Conservation (phyloP, 2,329 filamentous ascomycete species). For the Fusarium brevicatenulatum region DNA sequence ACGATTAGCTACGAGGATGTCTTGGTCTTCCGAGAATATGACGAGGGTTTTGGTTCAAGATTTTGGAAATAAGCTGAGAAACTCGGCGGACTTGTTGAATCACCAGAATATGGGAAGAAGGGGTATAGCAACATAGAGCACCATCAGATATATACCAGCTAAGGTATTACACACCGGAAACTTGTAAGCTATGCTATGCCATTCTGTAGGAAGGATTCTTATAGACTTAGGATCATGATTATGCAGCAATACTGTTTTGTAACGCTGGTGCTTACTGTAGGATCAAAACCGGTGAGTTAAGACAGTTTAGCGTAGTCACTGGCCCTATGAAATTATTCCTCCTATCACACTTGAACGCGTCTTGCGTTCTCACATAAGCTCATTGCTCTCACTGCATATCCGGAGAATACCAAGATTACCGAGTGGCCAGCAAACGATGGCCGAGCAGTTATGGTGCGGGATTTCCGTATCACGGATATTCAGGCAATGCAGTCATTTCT, state of each 20-base stretch:
- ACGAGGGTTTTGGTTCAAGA: fast-evolving
- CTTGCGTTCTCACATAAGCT: not conserved
- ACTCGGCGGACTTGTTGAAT: not conserved
- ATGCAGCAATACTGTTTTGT: not conserved
- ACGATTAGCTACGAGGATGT: fast-evolving
- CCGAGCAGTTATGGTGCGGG: fast-evolving
- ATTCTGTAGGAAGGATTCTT: not conserved
- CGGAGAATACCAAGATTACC: not conserved
- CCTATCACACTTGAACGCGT: not conserved
- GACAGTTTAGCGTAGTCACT: not conserved
- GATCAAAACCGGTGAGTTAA: not conserved
- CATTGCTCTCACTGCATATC: not conserved
- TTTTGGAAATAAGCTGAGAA: too few species aligned
- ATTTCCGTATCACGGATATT: not conserved
- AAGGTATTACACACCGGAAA: fast-evolving
- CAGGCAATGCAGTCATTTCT: not conserved
- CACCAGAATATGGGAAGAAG: not conserved
- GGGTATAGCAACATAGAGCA: fast-evolving
- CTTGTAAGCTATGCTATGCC: not conserved
- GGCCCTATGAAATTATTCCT: not conserved
- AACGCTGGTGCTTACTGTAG: not conserved
- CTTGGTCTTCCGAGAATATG: fast-evolving
- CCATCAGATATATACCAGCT: fast-evolving
- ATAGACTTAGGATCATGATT: not conserved
- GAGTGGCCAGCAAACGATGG: not conserved